phyloP scores from a whole-genome alignment of 768 basidiomycete species.

The Sutorius australiensis region DNA sequence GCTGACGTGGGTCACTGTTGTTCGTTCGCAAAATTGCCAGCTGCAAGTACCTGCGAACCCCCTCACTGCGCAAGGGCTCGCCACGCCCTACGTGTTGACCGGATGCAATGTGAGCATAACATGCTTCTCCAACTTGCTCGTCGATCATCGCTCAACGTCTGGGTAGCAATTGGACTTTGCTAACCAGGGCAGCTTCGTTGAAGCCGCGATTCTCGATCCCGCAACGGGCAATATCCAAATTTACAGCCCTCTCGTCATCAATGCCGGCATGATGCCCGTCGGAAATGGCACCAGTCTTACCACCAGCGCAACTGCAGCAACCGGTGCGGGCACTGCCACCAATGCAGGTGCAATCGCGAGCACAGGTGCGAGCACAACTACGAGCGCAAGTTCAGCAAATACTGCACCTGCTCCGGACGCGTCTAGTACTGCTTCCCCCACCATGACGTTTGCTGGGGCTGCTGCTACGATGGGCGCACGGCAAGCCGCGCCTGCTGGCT shows the following conservation, averaged over 20 bases:
- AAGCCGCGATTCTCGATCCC: constrained; percentile 29
- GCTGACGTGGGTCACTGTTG: constrained; percentile 10
- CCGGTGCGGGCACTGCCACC: not conserved
- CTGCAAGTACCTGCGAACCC: constrained; percentile 20
- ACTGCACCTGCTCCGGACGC: not conserved
- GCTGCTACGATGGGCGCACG: constrained; percentile 1
- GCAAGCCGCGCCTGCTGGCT: constrained; percentile 17
- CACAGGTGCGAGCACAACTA: too few relatives aligned
- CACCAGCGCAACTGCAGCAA: not conserved
- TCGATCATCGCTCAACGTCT: not conserved
- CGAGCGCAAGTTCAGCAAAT: not conserved
- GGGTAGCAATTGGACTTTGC: constrained; percentile 28
- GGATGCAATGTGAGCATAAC: constrained; percentile 23
- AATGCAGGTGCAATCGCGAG: not conserved
- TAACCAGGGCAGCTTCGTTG: constrained; percentile 23
- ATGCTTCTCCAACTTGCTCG: not conserved
- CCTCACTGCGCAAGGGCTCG: constrained; percentile 26
- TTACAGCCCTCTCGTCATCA: constrained; percentile 29
- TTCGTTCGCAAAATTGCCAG: constrained; percentile 22
- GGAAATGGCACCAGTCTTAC: constrained; percentile 2
- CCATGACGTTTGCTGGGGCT: not conserved
- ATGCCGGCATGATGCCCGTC: constrained; percentile 23
- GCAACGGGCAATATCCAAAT: constrained; percentile 26
- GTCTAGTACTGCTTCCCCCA: not conserved
- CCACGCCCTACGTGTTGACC: constrained; percentile 24